Conservation (phyloP, 441 rosid species). For the Croton setiger region DNA sequence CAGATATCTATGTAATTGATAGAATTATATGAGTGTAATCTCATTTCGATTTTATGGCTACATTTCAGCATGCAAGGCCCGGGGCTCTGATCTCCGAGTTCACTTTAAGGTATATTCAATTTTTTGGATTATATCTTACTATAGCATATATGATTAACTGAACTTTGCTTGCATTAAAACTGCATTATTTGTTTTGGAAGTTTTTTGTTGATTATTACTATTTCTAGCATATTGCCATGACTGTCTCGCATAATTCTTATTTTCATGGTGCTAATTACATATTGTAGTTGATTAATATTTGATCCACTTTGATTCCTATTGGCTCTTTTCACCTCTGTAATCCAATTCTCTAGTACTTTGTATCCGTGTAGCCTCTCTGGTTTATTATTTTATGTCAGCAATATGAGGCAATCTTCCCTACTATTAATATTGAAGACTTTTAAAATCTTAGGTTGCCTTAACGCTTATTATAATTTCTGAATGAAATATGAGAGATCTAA, state of each 20-base stretch:
- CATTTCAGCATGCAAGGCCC: constrained; percentile 66
- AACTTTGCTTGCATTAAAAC: not conserved
- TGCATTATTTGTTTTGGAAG: not conserved
- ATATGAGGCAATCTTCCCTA: not conserved
- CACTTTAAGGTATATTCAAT: constrained; percentile 58
- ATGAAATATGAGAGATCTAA: not conserved
- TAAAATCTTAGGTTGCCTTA: not conserved
- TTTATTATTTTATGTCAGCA: too few relatives aligned
- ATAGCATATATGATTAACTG: not conserved
- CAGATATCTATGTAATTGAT: not conserved
- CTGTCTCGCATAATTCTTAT: not conserved
- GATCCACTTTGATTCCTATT: too few relatives aligned
- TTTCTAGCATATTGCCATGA: not conserved
- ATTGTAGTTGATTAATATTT: too few relatives aligned
- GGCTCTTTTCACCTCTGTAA: not conserved
- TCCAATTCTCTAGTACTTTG: not conserved
- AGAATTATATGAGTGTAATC: not conserved
- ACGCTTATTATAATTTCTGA: not conserved
- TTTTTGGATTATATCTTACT: constrained; percentile 37
- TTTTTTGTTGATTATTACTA: not conserved
- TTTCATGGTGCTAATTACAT: too few relatives aligned
- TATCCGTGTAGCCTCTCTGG: not conserved
- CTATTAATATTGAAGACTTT: not conserved
- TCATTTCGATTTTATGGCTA: constrained; percentile 2
- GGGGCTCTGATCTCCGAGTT: constrained; percentile 66